Base-by-base conservation (phyloP, 495 filamentous ascomycete genomes). In the Xylaria acuta region DNA sequence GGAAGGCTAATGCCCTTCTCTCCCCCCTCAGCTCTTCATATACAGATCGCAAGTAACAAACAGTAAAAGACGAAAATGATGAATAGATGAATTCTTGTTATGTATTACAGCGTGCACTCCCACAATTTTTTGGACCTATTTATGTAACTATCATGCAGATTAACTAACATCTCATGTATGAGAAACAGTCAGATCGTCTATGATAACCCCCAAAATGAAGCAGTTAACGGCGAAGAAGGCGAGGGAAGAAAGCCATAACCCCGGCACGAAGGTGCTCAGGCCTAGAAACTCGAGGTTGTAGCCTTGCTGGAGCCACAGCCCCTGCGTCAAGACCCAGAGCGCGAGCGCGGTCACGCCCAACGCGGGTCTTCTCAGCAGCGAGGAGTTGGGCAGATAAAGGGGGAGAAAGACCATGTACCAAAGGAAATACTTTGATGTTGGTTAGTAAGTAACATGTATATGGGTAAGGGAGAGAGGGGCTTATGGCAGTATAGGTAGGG, bases 371-470 rank as follows among this genome's bases (percentile, higher is more conserved):
- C 74, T 78, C 1, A 97, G 82, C 16, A 98, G 85, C 1, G 91
- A 92, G 0, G 94, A 97, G 7, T 80, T 82, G 0, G 96, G 94
- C 0, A 99, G 89, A 79, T 98, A 97, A 54, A 98, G 90, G 0
- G 96, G 95, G 20, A 98, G 87, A 71, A 99, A 90, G 70, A 97
- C 88, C 74, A 97, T 89, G 80, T 99, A 98, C 96, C 96, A 99
- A 69, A 99, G 88, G 79, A 98, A 98, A 78, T 99, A 99, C 94
- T 97, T 5, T 11, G 9, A 7, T 5, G 38, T 7, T 7, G 49
- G 12, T 53, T 8, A 60, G 32, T 40, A 30, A 41, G n/a, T 7
- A 3, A 36, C 32, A 64, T 36, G 40, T 18, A 20, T 20, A 16
- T 34, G n/a, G 27, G 58, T n/a, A 49, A 30, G 59, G 18, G 30